phyloP scores from a whole-genome alignment of 83 land plant species.

The Thuja plicata region DNA sequence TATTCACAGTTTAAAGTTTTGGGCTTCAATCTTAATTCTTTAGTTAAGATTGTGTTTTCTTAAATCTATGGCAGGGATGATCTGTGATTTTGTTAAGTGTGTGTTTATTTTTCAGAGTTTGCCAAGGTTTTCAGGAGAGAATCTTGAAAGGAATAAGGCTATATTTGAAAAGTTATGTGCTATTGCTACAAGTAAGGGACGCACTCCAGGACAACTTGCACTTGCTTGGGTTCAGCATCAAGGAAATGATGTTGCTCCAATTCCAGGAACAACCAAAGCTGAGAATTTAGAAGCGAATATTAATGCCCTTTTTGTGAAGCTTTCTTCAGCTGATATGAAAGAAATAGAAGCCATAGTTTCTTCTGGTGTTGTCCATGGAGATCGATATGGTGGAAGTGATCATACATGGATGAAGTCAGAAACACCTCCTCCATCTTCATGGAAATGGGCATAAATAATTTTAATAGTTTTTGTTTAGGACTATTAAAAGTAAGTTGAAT shows the following conservation, averaged over 20 bases:
- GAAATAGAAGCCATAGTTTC: slow-evolving; percentile 54
- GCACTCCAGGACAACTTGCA: slow-evolving; percentile 73
- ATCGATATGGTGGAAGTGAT: not conserved
- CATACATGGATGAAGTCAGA: slow-evolving; percentile 14
- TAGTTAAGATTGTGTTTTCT: slow-evolving; percentile 10
- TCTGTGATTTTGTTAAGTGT: slow-evolving; percentile 8
- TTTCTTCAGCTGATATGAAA: slow-evolving; percentile 32
- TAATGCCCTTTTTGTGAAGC: slow-evolving; percentile 34
- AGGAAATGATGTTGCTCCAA: slow-evolving; percentile 69
- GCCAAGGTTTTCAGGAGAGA: slow-evolving; percentile 56
- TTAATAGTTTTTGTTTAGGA: not conserved
- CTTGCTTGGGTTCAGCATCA: slow-evolving; percentile 85
- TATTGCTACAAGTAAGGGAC: slow-evolving; percentile 59
- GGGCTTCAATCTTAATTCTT: slow-evolving; percentile 42
- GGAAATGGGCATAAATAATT: not conserved
- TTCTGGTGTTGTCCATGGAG: slow-evolving; percentile 24
- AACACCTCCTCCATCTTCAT: slow-evolving; percentile 30
- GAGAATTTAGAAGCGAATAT: slow-evolving; percentile 54
- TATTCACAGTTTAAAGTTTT: slow-evolving; percentile 25
- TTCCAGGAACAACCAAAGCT: slow-evolving; percentile 63
- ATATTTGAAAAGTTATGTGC: slow-evolving; percentile 43
- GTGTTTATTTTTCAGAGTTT: not conserved
- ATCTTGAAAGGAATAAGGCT: slow-evolving; percentile 53
- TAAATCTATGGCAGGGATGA: not conserved
- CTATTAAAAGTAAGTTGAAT: not conserved